A percentile compares a stretch with the other conserved stretches of the same genome.
Evolutionary conservation across 139 green algal genomes (phyloP).

Genomic region (Gonium pectorale): DNA sequence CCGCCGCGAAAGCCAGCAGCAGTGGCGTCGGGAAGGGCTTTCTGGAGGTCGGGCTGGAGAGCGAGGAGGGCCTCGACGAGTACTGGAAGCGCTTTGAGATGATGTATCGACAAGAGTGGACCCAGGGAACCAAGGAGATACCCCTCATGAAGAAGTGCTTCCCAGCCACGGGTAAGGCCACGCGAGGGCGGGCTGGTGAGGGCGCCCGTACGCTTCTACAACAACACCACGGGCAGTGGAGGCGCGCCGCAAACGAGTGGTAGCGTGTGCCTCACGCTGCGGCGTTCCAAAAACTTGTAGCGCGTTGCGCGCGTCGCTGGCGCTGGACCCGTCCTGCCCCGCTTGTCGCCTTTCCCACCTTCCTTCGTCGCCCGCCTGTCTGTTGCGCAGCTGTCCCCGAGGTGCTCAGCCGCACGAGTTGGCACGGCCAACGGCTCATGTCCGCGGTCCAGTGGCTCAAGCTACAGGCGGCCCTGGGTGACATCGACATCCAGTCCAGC

Average conservation of each 20-base stretch:
- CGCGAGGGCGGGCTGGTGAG: no score
- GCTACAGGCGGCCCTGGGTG: constrained; percentile 32
- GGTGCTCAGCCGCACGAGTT: constrained; percentile 38
- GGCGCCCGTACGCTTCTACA: no score
- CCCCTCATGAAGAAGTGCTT: constrained; percentile 13
- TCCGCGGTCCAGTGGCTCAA: constrained; percentile 38
- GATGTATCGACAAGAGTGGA: neutral
- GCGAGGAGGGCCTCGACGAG: constrained; percentile 1
- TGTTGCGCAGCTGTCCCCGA: constrained; percentile 42
- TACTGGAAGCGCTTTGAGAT: constrained; percentile 47
- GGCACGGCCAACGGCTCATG: constrained; percentile 36
- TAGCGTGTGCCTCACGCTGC: no score
- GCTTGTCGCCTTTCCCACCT: neutral
- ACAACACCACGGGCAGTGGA: no score
- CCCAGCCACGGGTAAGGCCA: constrained; percentile 13
- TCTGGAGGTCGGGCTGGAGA: constrained; percentile 39
- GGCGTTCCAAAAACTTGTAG: no score
- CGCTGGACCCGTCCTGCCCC: neutral
- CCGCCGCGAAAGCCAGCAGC: neutral
- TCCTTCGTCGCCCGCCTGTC: no score
- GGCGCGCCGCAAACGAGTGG: no score
- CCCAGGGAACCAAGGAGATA: neutral
- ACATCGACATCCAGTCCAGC: constrained; percentile 23
- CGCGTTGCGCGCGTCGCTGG: no score
- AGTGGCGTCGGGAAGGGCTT: no score